Evolutionary conservation across 257 asterid species (phyloP).

Genomic region (Phtheirospermum japonicum): DNA sequence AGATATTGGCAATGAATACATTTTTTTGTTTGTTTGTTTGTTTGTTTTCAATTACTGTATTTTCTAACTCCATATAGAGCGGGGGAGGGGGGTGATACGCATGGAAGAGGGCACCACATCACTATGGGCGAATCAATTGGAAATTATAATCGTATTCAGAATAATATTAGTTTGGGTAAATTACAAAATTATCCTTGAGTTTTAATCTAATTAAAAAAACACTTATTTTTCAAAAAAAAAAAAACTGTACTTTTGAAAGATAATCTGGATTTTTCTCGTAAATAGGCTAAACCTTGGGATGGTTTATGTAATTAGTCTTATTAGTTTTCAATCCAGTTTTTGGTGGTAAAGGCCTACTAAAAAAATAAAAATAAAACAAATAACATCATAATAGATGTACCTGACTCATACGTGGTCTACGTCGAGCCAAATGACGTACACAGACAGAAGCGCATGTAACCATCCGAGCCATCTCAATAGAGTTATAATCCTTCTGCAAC

Average conservation of each 20-base stretch:
- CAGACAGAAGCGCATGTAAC: slow-evolving; percentile 84
- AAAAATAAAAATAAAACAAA: no score
- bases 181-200: no score
- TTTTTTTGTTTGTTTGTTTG: no score
- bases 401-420: slow-evolving; percentile 83
- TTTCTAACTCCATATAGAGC: background rate
- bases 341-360: background rate
- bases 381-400: slow-evolving; percentile 43
- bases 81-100: background rate
- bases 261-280: background rate
- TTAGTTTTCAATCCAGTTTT: background rate
- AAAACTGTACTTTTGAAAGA: no score
- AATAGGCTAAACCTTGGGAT: no score
- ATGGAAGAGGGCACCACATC: no score
- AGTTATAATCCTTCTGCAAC: slow-evolving; percentile 59
- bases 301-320: background rate
- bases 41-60: background rate
- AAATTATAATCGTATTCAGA: no score
- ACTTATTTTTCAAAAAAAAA: no score
- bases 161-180: no score
- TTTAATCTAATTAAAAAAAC: no score
- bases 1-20: background rate
- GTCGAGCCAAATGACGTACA: slow-evolving; percentile 81
- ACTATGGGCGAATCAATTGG: no score
- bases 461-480: slow-evolving; percentile 68